Conservation (phyloP, 1,284 basidiomycete genomes). For the Neonothopanus nambi region DNA sequence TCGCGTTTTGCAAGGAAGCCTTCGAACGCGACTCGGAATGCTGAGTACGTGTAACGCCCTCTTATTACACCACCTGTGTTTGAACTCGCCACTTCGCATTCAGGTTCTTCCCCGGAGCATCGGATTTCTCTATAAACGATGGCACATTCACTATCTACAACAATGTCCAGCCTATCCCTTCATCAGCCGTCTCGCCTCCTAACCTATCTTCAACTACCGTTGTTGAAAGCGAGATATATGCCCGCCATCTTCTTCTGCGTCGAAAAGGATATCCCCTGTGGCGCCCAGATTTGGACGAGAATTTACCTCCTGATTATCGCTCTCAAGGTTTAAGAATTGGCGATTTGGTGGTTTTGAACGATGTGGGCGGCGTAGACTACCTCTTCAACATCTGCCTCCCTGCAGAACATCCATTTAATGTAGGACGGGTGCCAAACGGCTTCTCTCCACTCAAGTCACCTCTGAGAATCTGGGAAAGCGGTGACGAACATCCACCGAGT, state of each 20-base stretch:
- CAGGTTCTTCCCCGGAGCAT: not conserved
- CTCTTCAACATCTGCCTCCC: constrained; percentile 8
- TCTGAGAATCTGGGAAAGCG: not conserved
- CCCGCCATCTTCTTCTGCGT: not conserved
- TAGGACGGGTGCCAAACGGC: not conserved
- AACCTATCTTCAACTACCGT: not conserved
- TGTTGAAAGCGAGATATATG: constrained; percentile 3
- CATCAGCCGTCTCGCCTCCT: not conserved
- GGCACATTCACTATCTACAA: not conserved
- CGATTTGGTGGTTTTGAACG: not conserved
- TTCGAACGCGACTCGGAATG: no score
- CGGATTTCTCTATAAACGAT: not conserved
- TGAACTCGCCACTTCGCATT: no score
- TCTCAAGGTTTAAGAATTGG: not conserved
- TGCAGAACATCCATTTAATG: not conserved
- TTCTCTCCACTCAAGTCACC: constrained; percentile 4
- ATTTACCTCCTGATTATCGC: not conserved
- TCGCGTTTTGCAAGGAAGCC: no score
- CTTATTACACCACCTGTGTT: no score
- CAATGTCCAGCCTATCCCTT: not conserved
- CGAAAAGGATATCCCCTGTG: constrained; percentile 9
- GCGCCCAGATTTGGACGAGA: not conserved
- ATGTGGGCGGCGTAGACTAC: constrained; percentile 3
- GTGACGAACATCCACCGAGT: not conserved
- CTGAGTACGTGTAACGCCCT: no score